These are phyloP conservation scores for Heritiera fomes DNA, from an alignment of 345 rosid genomes.

Conservation along the genomic window DNA sequence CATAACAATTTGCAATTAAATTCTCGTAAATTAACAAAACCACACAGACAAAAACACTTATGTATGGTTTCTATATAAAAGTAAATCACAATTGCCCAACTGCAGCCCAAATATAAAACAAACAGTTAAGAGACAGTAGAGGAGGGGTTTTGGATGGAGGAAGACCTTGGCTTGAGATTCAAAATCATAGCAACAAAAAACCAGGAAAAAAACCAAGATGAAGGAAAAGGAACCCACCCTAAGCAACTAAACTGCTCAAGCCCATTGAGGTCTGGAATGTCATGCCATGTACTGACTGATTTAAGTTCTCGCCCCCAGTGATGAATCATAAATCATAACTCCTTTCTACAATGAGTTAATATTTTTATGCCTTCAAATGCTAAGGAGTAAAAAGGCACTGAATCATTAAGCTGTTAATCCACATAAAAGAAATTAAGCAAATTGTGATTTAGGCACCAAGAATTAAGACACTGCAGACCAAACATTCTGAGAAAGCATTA, in stretches of 20 bases:
- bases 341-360: neutral
- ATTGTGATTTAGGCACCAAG: neutral
- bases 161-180: neutral
- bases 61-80: neutral
- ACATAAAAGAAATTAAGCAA: slow-evolving; percentile 6
- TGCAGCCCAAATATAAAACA: neutral
- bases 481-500: slow-evolving; percentile 7
- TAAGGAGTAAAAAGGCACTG: neutral
- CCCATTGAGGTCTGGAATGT: neutral
- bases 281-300: neutral
- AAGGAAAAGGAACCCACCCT: neutral
- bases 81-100: neutral
- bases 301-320: neutral
- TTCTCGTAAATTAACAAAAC: neutral
- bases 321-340: neutral
- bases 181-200: neutral
- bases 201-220: neutral
- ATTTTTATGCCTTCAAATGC: neutral
- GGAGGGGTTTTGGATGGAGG: neutral
- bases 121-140: neutral
- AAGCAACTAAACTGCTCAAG: slow-evolving; percentile 8
- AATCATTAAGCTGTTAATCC: neutral
- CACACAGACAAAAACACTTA: neutral
- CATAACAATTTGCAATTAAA: no score
- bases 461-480: slow-evolving; percentile 16